Conservation (phyloP, 2,329 filamentous ascomycete genomes). For the Orbilia oligospora region DNA sequence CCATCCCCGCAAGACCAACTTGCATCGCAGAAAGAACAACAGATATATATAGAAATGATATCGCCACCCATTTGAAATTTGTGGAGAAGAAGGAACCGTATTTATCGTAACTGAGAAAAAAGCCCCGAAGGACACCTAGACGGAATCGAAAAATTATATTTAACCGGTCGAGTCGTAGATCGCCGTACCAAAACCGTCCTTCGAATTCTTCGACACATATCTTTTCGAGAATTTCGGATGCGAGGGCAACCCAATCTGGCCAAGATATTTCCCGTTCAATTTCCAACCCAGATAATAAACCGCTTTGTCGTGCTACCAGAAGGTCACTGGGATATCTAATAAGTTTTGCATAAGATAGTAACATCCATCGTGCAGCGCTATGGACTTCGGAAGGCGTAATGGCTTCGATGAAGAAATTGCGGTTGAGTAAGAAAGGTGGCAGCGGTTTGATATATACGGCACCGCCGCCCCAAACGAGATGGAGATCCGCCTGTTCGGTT, state of each 20-base stretch:
- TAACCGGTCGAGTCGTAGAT: slow-evolving; percentile 11
- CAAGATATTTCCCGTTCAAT: not conserved
- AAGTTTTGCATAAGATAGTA: slow-evolving; percentile 66
- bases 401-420: slow-evolving; percentile 63
- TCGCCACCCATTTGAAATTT: slow-evolving; percentile 27
- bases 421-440: slow-evolving; percentile 64
- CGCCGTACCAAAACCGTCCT: slow-evolving; percentile 22
- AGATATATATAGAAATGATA: slow-evolving; percentile 15
- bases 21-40: slow-evolving; percentile 21
- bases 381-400: not conserved
- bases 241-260: slow-evolving; percentile 9
- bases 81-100: slow-evolving; percentile 20
- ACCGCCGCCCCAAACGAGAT: slow-evolving; percentile 65
- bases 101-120: slow-evolving; percentile 21
- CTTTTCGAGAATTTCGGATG: not conserved
- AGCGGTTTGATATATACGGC: slow-evolving; percentile 66
- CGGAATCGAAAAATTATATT: slow-evolving; percentile 12
- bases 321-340: slow-evolving; percentile 66
- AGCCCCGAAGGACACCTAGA: not conserved
- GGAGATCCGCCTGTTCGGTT: slow-evolving; percentile 66
- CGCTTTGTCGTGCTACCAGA: slow-evolving; percentile 64
- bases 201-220: slow-evolving; percentile 13
- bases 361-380: slow-evolving; percentile 65
- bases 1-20: not conserved
- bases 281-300: slow-evolving; percentile 63